phyloP scores from a whole-genome alignment of 345 rosid species.

The Brassica juncea region DNA sequence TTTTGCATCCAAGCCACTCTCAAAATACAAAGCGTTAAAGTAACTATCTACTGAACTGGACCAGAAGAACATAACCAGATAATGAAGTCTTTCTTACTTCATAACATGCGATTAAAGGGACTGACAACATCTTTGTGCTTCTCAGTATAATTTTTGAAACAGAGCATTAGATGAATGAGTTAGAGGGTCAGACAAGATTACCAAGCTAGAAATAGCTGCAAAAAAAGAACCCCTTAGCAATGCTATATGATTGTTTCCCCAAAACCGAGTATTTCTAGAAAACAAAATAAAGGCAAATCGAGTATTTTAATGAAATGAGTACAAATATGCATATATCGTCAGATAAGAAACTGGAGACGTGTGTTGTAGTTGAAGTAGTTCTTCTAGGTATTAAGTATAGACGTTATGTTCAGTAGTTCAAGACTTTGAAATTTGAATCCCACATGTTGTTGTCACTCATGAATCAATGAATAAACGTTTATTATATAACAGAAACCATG shows the following conservation, averaged over 20 bases:
- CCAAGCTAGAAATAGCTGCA: neutral
- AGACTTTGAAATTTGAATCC: constrained; percentile 24
- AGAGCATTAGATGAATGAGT: neutral
- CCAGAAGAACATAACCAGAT: neutral
- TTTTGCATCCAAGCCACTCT: neutral
- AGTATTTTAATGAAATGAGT: neutral
- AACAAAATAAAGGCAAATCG: neutral
- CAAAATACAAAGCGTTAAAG: neutral
- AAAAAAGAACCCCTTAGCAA: neutral
- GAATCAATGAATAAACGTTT: constrained; percentile 20
- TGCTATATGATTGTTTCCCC: neutral
- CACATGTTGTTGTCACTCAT: constrained; percentile 32
- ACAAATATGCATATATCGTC: neutral
- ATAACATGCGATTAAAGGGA: neutral
- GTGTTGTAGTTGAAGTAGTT: constrained; percentile 7
- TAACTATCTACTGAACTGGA: neutral
- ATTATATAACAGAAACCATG: neutral
- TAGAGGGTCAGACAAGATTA: neutral
- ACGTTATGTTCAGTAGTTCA: constrained; percentile 29
- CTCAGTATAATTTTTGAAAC: neutral
- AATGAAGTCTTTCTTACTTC: neutral
- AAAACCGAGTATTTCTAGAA: neutral
- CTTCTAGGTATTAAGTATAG: constrained; percentile 12
- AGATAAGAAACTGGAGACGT: neutral
- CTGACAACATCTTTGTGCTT: neutral